Base-by-base conservation (phyloP, 1,139 yeast genomes). In the Protomyces gravidus region DNA sequence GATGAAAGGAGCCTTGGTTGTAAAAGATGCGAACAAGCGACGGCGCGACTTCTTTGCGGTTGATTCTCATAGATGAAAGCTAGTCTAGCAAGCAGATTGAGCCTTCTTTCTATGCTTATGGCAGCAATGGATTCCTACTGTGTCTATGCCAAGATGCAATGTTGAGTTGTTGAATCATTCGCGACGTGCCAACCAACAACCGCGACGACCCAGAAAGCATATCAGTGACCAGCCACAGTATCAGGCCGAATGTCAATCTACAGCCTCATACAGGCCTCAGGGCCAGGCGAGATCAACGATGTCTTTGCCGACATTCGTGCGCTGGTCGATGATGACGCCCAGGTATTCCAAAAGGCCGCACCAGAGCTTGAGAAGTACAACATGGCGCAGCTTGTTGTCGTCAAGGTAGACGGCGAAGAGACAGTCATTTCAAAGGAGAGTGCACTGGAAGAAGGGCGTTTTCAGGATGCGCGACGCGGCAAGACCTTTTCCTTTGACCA, bases 401-500 rank as follows among this genome's bases (percentile, higher is more conserved):
- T 76, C 63, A 70, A 73, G 48, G 69, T 79, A 53, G 67, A 72
- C 11, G 70, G 72, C 15, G 59, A 51, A 65, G 66, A 64, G 65
- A 63, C 77, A 0, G 71, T 83, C 23, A 65, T 81, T 26, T 76
- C 81, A 11, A 69, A 74, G 62, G 77, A 73, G 70, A 83, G 81
- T 65, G 73, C 73, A 61, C 68, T 72, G 13, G 80, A 75, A 9
- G 67, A 80, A 28, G 64, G 64, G 70, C 74, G 75, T 68, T 78
- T 77, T 68, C 74, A 75, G 70, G 81, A 83, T 68, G 70, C 79
- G 47, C 67, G 76, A 3, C 72, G 72, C 45, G 79, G 80, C 47
- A 71, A 78, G 62, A 73, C 76, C 58, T 86, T 87, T 70, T 79
- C 80, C 60, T 81, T 86, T 60, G 89, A 89, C 70, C 81, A 85